Percentiles rank a stretch among this genome's conserved stretches.
Conservation (phyloP, 2,329 filamentous ascomycete genomes). For the Pseudocercospora crystallina region DNA sequence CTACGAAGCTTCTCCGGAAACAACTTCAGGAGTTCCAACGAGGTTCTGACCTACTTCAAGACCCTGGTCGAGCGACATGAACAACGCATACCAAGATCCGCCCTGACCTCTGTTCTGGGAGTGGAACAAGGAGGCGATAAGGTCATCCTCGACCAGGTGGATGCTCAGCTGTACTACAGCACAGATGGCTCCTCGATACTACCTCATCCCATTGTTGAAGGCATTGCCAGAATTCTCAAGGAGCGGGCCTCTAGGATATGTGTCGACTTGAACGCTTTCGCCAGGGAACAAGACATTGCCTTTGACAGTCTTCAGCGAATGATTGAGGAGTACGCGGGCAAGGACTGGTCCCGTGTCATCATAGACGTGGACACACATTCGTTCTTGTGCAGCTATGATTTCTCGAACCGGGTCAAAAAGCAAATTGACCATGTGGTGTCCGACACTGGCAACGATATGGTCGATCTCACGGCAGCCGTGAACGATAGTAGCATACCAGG, state of each 20-base stretch:
- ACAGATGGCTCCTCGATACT: conserved; percentile 20
- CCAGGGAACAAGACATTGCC: conserved; percentile 16
- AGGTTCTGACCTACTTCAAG: conserved; percentile 14
- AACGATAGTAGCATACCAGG: conserved; percentile 13
- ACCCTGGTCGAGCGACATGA: conserved; percentile 11
- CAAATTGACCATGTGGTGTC: conserved; percentile 15
- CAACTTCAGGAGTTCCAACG: conserved; percentile 18
- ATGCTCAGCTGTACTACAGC: conserved; percentile 19
- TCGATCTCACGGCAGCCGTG: conserved; percentile 15
- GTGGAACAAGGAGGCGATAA: conserved; percentile 18
- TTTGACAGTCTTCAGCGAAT: conserved; percentile 19
- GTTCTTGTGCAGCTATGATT: conserved; percentile 19
- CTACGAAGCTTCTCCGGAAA: conserved; percentile 25
- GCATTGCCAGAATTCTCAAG: conserved; percentile 18
- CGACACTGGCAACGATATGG: conserved; percentile 13
- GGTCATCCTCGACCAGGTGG: conserved; percentile 13
- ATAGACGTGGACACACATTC: conserved; percentile 21
- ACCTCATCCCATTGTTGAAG: conserved; percentile 17
- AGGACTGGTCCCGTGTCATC: conserved; percentile 23
- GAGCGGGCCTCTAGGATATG: conserved; percentile 10
- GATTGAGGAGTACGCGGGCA: conserved; percentile 19
- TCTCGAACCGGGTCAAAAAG: conserved; percentile 15
- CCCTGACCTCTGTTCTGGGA: conserved; percentile 16
- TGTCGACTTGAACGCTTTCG: conserved; percentile 23
- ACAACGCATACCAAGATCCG: conserved; percentile 10